Conservation (phyloP, 768 basidiomycete genomes). For the Fistulinella prunicolor region DNA sequence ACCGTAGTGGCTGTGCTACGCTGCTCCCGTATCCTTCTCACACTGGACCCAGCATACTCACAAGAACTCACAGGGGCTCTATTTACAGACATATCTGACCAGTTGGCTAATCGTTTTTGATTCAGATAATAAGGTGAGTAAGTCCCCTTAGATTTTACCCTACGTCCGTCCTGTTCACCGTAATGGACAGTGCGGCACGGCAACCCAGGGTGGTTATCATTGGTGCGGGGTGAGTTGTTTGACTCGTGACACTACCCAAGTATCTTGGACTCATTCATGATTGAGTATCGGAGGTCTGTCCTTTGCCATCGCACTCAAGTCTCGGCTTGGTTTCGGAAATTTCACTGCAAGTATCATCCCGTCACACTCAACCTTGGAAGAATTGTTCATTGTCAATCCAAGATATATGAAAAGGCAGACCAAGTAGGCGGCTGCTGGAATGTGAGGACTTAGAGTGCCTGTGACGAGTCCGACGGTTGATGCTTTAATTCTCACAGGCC, state of each 20-base stretch:
- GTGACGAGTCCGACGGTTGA: background rate
- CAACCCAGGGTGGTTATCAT: conserved; percentile 20
- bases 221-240: conserved; percentile 20
- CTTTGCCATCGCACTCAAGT: conserved; percentile 42
- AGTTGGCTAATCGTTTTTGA: too few species aligned
- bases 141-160: too few species aligned
- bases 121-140: too few species aligned
- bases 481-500: conserved; percentile 19
- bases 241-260: background rate
- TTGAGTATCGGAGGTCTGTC: conserved; percentile 41
- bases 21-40: too few species aligned
- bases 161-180: too few species aligned
- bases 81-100: too few species aligned
- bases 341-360: conserved; percentile 36
- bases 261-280: background rate
- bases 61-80: too few species aligned
- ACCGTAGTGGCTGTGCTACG: conserved; percentile 23
- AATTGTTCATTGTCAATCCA: background rate
- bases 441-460: conserved; percentile 39
- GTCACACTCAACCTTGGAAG: background rate
- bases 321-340: conserved; percentile 35
- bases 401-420: conserved; percentile 45
- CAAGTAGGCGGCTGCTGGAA: conserved; percentile 54
- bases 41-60: too few species aligned
- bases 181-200: conserved; percentile 1